Conservation (phyloP, 768 basidiomycete genomes). For the Suillus alpinus region DNA sequence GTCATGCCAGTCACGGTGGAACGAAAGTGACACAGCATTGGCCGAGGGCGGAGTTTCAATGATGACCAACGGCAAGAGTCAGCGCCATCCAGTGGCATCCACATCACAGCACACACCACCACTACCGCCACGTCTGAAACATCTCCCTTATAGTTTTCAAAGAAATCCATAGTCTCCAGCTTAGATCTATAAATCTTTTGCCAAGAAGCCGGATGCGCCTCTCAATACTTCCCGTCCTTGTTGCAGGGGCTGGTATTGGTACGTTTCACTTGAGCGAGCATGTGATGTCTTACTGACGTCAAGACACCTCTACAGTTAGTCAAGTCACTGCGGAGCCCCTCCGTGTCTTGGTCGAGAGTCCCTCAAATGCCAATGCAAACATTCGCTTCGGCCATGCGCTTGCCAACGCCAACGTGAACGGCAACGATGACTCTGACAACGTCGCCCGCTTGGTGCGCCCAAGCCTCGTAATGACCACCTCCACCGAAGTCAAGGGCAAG, state of each 20-base stretch:
- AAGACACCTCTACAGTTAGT: conserved; percentile 13
- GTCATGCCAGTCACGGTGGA: not conserved
- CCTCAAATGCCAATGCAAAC: conserved; percentile 29
- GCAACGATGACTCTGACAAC: conserved; percentile 19
- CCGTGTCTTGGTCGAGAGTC: conserved; percentile 38
- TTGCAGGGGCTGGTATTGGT: conserved; percentile 36
- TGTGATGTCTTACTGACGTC: not conserved
- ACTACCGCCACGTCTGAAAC: not conserved
- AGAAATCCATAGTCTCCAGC: not conserved
- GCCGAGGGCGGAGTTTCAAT: not conserved
- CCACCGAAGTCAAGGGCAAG: conserved; percentile 12
- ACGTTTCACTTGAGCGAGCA: conserved; percentile 8
- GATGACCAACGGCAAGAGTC: not conserved
- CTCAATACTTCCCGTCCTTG: conserved; percentile 33
- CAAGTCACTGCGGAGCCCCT: conserved; percentile 51
- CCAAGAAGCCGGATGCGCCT: conserved; percentile 37
- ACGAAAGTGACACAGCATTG: not conserved
- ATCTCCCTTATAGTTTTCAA: not conserved
- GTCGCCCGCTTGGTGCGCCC: conserved; percentile 21
- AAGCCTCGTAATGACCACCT: conserved; percentile 7
- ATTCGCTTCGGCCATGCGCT: conserved; percentile 39
- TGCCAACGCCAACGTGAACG: conserved; percentile 30
- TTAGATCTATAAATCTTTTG: not conserved
- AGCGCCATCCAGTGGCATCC: not conserved
- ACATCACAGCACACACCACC: not conserved